phyloP scores from a whole-genome alignment of 805 yeast species.

The Lachancea meyersii region DNA sequence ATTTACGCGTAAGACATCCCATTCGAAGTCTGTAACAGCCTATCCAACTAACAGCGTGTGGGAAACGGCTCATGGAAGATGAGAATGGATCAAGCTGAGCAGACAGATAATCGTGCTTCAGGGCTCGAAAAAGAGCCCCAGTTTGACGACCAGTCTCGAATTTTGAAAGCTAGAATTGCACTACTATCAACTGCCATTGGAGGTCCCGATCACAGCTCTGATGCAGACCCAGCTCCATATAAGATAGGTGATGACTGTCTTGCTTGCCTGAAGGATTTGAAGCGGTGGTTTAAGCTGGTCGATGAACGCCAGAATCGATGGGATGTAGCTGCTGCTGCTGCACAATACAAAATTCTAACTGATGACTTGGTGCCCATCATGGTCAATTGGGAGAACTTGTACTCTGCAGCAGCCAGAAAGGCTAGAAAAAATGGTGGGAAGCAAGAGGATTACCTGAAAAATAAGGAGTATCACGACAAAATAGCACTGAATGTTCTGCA shows the following conservation, averaged over 20 bases:
- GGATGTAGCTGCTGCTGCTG: constrained; percentile 85
- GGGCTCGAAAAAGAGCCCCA: neutral
- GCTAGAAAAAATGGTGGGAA: constrained; percentile 11
- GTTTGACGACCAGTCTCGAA: constrained; percentile 8
- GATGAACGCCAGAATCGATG: constrained; percentile 66
- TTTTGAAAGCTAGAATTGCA: constrained; percentile 66
- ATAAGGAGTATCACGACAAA: constrained; percentile 39
- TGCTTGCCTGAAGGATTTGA: constrained; percentile 81
- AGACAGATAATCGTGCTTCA: neutral
- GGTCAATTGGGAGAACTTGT: constrained; percentile 58
- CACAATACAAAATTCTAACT: constrained; percentile 65
- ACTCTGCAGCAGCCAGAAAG: constrained; percentile 20
- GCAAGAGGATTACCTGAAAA: constrained; percentile 26
- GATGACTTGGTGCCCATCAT: constrained; percentile 72
- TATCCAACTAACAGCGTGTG: too few species aligned
- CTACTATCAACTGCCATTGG: constrained; percentile 85
- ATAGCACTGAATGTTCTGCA: constrained; percentile 71
- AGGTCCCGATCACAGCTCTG: constrained; percentile 67
- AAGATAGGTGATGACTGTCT: constrained; percentile 71
- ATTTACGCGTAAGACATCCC: too few species aligned
- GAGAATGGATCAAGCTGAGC: neutral
- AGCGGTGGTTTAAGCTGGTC: constrained; percentile 78
- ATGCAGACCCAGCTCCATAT: constrained; percentile 47
- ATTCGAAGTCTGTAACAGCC: too few species aligned
- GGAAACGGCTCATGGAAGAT: neutral